phyloP scores from a whole-genome alignment of 176 grass and related monocot genomes.

The Aegilops tauschii region DNA sequence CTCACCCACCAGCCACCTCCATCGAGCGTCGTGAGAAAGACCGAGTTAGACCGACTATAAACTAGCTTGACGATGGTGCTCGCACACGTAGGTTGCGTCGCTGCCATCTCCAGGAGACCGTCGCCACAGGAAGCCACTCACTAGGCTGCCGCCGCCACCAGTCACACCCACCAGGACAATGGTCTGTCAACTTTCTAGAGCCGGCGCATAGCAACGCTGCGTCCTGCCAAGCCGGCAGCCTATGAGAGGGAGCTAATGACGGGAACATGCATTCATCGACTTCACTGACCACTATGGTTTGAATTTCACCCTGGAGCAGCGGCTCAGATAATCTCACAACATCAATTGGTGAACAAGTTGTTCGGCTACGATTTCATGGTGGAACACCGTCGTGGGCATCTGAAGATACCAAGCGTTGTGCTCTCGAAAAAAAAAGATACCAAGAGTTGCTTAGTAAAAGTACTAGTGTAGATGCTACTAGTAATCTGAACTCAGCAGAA shows the following conservation, averaged over 20 bases:
- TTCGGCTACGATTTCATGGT: neutral
- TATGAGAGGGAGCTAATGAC: neutral
- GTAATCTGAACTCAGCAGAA: conserved; percentile 20
- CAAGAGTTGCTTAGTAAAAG: neutral
- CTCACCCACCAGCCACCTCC: too few relatives aligned
- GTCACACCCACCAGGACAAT: neutral
- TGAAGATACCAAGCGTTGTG: neutral
- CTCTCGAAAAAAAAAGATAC: neutral
- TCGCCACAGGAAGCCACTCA: too few relatives aligned
- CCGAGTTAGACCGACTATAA: too few relatives aligned
- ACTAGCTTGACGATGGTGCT: too few relatives aligned
- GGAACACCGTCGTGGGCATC: neutral
- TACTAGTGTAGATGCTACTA: conserved; percentile 17
- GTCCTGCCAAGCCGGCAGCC: neutral
- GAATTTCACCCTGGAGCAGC: neutral
- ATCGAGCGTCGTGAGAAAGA: too few relatives aligned
- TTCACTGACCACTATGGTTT: neutral
- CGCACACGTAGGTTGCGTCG: too few relatives aligned
- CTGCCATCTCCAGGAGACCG: too few relatives aligned
- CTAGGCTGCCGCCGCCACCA: too few relatives aligned
- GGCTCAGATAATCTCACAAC: neutral
- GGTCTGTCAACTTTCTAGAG: neutral
- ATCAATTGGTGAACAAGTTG: neutral
- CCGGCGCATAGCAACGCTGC: neutral
- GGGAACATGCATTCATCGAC: neutral